Evolutionary conservation across 106 monocot genomes (phyloP).

Genomic region (Vanilla planifolia): DNA sequence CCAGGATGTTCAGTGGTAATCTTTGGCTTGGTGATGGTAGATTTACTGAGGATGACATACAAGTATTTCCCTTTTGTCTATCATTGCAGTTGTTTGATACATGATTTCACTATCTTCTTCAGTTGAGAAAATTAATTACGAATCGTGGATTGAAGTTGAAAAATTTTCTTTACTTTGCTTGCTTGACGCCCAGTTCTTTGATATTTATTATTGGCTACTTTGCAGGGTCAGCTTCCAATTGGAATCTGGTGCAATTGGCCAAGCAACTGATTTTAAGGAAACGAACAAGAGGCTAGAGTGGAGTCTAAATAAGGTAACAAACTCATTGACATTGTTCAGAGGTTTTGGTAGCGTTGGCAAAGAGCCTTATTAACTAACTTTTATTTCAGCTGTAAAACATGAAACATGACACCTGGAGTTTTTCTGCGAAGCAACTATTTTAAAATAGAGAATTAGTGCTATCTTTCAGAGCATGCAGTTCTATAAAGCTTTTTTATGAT

Average conservation of each 20-base stretch:
- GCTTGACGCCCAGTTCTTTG: not conserved
- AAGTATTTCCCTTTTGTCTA: not conserved
- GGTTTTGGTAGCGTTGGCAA: too few species aligned
- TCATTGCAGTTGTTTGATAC: not conserved
- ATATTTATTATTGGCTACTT: conserved; percentile 1
- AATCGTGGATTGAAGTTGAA: not conserved
- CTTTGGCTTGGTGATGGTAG: too few species aligned
- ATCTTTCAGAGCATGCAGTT: too few species aligned
- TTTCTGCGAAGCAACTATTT: too few species aligned
- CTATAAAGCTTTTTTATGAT: too few species aligned
- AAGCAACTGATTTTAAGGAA: conserved; percentile 95
- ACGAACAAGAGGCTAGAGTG: conserved; percentile 79
- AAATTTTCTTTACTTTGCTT: not conserved
- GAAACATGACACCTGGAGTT: too few species aligned
- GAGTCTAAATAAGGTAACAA: conserved; percentile 76
- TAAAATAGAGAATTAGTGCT: too few species aligned
- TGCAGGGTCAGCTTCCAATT: conserved; percentile 90
- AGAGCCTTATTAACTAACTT: too few species aligned
- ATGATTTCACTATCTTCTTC: not conserved
- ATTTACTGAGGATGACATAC: not conserved
- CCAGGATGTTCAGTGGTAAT: too few species aligned
- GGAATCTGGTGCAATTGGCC: conserved; percentile 76
- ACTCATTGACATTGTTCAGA: not conserved
- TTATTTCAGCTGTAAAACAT: too few species aligned
- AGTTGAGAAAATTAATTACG: not conserved